Base-by-base conservation (phyloP, 768 basidiomycete genomes). In the Phanerochaete sordida region DNA sequence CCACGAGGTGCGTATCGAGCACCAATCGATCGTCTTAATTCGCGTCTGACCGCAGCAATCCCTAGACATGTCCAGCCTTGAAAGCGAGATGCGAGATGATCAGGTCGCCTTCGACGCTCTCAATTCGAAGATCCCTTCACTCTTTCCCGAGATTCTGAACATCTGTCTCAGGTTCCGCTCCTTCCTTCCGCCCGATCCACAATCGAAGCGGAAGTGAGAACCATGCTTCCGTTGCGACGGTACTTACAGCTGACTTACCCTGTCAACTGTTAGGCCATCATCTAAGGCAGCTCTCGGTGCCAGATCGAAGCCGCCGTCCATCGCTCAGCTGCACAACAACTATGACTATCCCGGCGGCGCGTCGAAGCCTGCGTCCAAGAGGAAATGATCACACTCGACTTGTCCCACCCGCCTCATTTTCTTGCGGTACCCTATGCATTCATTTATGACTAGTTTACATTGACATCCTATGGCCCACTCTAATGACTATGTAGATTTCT, bases 1-100 rank as follows among this genome's bases (percentile, higher is more conserved):
- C 82, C 82, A 1, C 64, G 68, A 66, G 82, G 82, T 79, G 57
- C 3, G 59, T 43, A 8, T 27, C 26, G 3, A 33, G 19, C 39
- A 9, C 39, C 5, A 12, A 31, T 15, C 21, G n/a, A 23, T 52
- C 46, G 7, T 19, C 12, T 24, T 43, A 7, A 28, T 16, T 28
- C 47, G 16, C 11, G 31, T 9, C 30, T 52, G 13, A 24, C 19
- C 35, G n/a, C 19, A 8, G 27, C 21, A 15, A 16, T 28, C 3
- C 26, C 16, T 26, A 53, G 33, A 52, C 24, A 53, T 27, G 28
- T 27, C 21, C n/a, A n/a, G n/a, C n/a, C n/a, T n/a, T n/a, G n/a
- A n/a, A n/a, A n/a, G n/a, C n/a, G n/a, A n/a, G n/a, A n/a, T n/a
- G n/a, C n/a, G n/a, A n/a, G n/a, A n/a, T n/a, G n/a, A n/a, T n/a